These are phyloP conservation scores for Trametes maxima DNA, from an alignment of 768 basidiomycete species.

Conservation along the genomic window DNA sequence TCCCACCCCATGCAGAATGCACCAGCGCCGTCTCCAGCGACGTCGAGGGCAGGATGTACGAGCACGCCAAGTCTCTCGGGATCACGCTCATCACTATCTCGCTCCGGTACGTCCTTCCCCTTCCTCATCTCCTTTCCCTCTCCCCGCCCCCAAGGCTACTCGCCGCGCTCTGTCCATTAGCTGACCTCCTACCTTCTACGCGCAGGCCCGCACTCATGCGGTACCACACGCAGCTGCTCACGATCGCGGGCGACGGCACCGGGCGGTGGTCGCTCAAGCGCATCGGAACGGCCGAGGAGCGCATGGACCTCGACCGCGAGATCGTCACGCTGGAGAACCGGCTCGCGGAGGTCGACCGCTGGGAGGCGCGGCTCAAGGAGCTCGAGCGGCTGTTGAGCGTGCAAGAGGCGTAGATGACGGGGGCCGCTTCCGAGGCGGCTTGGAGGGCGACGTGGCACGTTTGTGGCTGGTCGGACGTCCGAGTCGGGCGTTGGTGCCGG, in stretches of 20 bases:
- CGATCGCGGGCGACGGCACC: slow-evolving; percentile 70
- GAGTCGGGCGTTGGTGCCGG: too few species aligned
- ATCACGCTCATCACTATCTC: slow-evolving; percentile 95
- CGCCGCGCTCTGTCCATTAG: background rate
- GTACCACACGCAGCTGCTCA: slow-evolving; percentile 87
- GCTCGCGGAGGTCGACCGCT: slow-evolving; percentile 68
- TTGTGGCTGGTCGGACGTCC: too few species aligned
- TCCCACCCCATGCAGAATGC: slow-evolving; percentile 59
- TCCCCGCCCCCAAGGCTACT: too few species aligned
- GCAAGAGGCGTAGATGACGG: slow-evolving; percentile 34
- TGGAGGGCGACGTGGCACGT: too few species aligned
- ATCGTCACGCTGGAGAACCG: slow-evolving; percentile 66
- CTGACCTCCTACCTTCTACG: background rate
- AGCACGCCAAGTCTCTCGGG: slow-evolving; percentile 83
- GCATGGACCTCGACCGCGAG: slow-evolving; percentile 75
- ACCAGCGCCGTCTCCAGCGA: slow-evolving; percentile 96
- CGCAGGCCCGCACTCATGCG: slow-evolving; percentile 79
- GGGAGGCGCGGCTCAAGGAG: slow-evolving; percentile 72
- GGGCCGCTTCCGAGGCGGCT: too few species aligned
- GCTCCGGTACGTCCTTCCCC: slow-evolving; percentile 54
- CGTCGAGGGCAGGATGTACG: slow-evolving; percentile 95
- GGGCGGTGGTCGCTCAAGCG: slow-evolving; percentile 72
- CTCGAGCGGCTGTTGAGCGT: slow-evolving; percentile 58
- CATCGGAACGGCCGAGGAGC: slow-evolving; percentile 74
- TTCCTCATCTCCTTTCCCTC: background rate